Percentiles rank a stretch among this genome's conserved stretches.
Conservation (phyloP, 768 basidiomycete species). For the Pleurotus citrinopileatus region DNA sequence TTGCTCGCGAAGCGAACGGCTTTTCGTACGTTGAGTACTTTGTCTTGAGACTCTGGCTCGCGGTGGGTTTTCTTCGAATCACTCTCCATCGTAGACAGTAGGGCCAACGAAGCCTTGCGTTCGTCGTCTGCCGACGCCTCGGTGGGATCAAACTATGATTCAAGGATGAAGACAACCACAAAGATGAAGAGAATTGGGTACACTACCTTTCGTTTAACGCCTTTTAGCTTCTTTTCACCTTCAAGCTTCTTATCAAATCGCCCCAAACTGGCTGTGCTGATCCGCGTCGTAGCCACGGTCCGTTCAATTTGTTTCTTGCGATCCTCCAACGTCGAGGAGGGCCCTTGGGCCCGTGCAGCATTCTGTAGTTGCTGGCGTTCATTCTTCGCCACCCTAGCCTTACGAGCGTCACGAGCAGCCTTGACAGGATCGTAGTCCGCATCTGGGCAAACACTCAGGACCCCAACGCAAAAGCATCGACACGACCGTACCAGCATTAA, state of each 20-base stretch:
- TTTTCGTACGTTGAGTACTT: constrained; percentile 82
- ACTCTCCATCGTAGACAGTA: constrained; percentile 78
- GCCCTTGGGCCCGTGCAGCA: constrained; percentile 47
- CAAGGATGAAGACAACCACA: not conserved
- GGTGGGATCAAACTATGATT: constrained; percentile 75
- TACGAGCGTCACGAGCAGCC: constrained; percentile 74
- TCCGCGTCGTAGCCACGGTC: constrained; percentile 70
- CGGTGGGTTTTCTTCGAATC: constrained; percentile 61
- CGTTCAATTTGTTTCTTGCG: constrained; percentile 76
- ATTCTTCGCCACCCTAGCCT: constrained; percentile 82
- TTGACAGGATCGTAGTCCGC: constrained; percentile 79
- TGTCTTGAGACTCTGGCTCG: constrained; percentile 42
- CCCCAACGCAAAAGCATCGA: not conserved
- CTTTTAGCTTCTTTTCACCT: constrained; percentile 86
- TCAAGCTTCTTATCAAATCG: constrained; percentile 88
- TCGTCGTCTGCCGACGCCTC: constrained; percentile 66
- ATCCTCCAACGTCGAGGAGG: constrained; percentile 32
- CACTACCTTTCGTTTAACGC: constrained; percentile 89
- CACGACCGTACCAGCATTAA: constrained; percentile 84
- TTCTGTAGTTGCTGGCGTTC: constrained; percentile 75
- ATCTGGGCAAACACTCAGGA: constrained; percentile 50
- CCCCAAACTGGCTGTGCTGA: constrained; percentile 94
- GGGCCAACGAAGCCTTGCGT: constrained; percentile 65
- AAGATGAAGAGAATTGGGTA: not conserved
- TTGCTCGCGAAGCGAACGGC: constrained; percentile 77